These are phyloP conservation scores for Leccinum subrobustum DNA, from an alignment of 1,284 basidiomycete species.

Conservation along the genomic window DNA sequence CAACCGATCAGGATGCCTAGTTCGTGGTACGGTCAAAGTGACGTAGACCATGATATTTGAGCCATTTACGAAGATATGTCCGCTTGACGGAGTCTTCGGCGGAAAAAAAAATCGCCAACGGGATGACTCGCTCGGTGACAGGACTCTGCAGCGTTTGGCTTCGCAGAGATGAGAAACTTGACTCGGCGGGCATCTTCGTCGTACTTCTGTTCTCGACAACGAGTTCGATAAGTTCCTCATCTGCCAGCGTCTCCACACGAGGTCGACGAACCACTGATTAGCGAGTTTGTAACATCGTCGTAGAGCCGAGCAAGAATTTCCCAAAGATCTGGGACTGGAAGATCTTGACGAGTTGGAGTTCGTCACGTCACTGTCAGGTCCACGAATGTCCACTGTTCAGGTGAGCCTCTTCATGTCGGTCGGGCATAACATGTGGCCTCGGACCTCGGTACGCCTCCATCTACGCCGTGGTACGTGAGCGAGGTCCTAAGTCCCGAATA, in stretches of 20 bases:
- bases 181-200: conserved; percentile 96
- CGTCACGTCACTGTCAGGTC: too few relatives aligned
- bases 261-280: too few relatives aligned
- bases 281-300: conserved; percentile 37
- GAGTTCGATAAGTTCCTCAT: conserved; percentile 95
- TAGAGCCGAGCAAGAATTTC: conserved; percentile 91
- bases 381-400: too few relatives aligned
- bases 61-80: conserved; percentile 92
- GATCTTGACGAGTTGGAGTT: conserved; percentile 98
- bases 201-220: conserved; percentile 99
- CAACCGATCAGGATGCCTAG: conserved; percentile 93
- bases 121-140: too few relatives aligned
- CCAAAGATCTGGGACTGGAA: conserved; percentile 99
- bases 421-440: too few relatives aligned
- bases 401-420: too few relatives aligned
- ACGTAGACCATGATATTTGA: conserved; percentile 88
- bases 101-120: conserved; percentile 28
- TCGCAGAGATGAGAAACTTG: conserved; percentile 98
- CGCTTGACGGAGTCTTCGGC: conserved; percentile 91
- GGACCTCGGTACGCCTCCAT: too few relatives aligned
- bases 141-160: conserved; percentile 48
- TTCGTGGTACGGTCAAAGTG: conserved; percentile 65
- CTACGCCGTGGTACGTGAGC: too few relatives aligned
- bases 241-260: conserved; percentile 59
- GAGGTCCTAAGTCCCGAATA: too few relatives aligned